A percentile compares a stretch with the other conserved stretches of the same genome.
Evolutionary conservation across 2,329 filamentous ascomycete genomes (phyloP).

Genomic region (Fusarium neocosmosporiellum): DNA sequence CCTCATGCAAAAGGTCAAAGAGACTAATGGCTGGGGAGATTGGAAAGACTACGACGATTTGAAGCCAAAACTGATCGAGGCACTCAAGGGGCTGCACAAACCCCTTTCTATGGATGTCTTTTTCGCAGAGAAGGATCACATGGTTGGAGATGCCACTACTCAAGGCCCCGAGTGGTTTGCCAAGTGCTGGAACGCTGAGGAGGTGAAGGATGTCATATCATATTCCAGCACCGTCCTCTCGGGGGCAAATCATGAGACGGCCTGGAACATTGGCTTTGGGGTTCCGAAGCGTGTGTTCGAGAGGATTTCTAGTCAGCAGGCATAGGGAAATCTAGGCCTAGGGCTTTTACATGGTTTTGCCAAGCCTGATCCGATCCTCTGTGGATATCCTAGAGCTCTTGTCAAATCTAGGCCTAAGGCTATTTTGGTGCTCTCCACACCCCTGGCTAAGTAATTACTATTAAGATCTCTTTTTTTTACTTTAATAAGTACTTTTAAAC

Average conservation of each 20-base stretch:
- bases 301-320: neutral
- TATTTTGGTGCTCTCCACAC: too few relatives aligned
- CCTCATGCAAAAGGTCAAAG: constrained; percentile 21
- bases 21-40: constrained; percentile 7
- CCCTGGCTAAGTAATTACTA: too few relatives aligned
- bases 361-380: too few relatives aligned
- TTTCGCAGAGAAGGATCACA: constrained; percentile 16
- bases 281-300: constrained; percentile 4
- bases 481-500: too few relatives aligned
- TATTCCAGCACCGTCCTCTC: neutral
- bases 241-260: constrained; percentile 7
- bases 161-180: constrained; percentile 9
- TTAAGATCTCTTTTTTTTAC: too few relatives aligned
- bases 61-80: neutral
- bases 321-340: too few relatives aligned
- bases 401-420: too few relatives aligned
- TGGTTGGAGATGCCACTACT: constrained; percentile 11
- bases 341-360: too few relatives aligned
- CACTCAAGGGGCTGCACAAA: neutral
- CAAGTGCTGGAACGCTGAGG: constrained; percentile 6
- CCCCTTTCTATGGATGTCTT: constrained; percentile 13
- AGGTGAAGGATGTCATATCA: neutral
- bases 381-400: too few relatives aligned
- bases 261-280: constrained; percentile 16
- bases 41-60: constrained; percentile 24